These are phyloP conservation scores for Diaporthe helianthi DNA, from an alignment of 2,329 filamentous ascomycete species.

Conservation along the genomic window DNA sequence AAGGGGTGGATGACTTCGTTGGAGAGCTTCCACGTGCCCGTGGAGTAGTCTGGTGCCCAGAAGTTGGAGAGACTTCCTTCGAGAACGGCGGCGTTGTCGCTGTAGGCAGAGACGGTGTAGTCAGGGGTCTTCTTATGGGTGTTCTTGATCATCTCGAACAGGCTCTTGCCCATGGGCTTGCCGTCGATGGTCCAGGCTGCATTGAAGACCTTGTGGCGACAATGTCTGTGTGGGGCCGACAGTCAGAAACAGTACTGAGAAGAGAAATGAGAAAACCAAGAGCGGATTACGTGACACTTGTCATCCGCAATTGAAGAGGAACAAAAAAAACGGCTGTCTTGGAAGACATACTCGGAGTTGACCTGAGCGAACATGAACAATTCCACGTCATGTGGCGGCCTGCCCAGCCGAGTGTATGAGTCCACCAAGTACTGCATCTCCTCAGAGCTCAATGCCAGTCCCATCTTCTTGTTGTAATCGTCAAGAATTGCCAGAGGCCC, in stretches of 20 bases:
- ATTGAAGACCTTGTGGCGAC: conserved; percentile 82
- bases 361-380: conserved; percentile 99
- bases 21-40: conserved; percentile 84
- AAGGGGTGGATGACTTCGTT: conserved; percentile 89
- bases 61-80: conserved; percentile 74
- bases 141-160: conserved; percentile 97
- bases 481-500: conserved; percentile 76
- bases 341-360: conserved; percentile 81
- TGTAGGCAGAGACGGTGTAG: conserved; percentile 93
- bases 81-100: conserved; percentile 95
- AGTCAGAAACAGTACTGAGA: conserved; percentile 81
- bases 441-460: conserved; percentile 83
- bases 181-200: conserved; percentile 96
- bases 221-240: conserved; percentile 50
- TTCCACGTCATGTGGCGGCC: conserved; percentile 85
- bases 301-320: background rate
- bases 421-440: conserved; percentile 96
- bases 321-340: conserved; percentile 25
- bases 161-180: conserved; percentile 75
- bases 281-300: conserved; percentile 29
- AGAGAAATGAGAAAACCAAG: conserved; percentile 62
- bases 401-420: conserved; percentile 72
- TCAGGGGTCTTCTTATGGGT: conserved; percentile 85
- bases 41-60: conserved; percentile 88
- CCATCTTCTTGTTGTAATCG: conserved; percentile 83